A percentile compares a stretch with the other conserved stretches of the same genome.
Evolutionary conservation across 768 basidiomycete species (phyloP).

Genomic region (Lactifluus pinguis): DNA sequence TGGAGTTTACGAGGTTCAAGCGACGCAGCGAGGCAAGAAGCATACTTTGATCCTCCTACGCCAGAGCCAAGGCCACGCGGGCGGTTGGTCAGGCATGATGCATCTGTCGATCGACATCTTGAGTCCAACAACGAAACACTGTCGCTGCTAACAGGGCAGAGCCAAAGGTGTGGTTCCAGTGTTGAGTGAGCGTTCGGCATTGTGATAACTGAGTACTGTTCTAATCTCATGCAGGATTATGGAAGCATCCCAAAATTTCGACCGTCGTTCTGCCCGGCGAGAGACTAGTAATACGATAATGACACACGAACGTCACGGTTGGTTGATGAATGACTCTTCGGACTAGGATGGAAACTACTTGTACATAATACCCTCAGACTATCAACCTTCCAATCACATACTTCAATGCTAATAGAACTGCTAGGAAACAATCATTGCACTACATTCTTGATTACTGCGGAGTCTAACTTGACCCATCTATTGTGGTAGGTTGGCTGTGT

Average conservation of each 20-base stretch:
- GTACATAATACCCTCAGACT: not conserved
- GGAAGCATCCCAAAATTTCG: not conserved
- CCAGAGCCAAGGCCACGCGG: slow-evolving; percentile 5
- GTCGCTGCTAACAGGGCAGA: not conserved
- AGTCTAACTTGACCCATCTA: not conserved
- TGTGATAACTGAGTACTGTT: not conserved
- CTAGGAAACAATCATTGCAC: not conserved
- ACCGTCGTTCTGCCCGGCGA: not conserved
- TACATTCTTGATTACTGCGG: not conserved
- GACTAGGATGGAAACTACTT: slow-evolving; percentile 4
- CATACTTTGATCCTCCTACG: not conserved
- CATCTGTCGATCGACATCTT: not conserved
- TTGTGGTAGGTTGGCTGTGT: not conserved
- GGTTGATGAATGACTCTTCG: slow-evolving; percentile 14
- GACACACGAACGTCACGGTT: slow-evolving; percentile 5
- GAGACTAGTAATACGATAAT: not conserved
- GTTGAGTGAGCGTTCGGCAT: slow-evolving; percentile 5
- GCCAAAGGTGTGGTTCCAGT: slow-evolving; percentile 4
- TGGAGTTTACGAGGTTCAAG: not conserved
- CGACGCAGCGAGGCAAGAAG: not conserved
- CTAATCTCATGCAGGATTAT: slow-evolving; percentile 7
- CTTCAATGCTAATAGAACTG: not conserved
- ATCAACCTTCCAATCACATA: not conserved
- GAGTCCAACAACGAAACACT: not conserved
- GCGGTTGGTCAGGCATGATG: not conserved